Evolutionary conservation across 176 grass and related monocot species (phyloP).

Genomic region (Rhynchospora breviuscula): DNA sequence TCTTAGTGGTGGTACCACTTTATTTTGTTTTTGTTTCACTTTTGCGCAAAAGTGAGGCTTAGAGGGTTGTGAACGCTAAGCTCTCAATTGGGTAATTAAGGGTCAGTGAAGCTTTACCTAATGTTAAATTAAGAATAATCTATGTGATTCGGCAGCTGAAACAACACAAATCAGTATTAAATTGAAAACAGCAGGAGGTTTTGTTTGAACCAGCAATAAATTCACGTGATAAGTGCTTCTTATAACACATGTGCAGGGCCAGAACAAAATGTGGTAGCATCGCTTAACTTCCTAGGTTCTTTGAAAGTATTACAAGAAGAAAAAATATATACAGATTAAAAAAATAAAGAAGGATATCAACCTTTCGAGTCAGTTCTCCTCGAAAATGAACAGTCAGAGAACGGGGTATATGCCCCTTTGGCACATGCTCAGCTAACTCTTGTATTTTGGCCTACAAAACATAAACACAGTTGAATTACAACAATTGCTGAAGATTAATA

Average conservation of each 20-base stretch:
- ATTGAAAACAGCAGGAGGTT: neutral
- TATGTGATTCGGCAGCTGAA: neutral
- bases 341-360: slow-evolving; percentile 19
- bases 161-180: neutral
- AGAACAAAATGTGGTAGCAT: neutral
- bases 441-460: slow-evolving; percentile 82
- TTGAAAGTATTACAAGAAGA: neutral
- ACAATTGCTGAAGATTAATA: neutral
- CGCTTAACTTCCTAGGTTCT: neutral
- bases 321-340: neutral
- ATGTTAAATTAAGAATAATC: neutral
- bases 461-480: slow-evolving; percentile 18
- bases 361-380: slow-evolving; percentile 98
- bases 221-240: neutral
- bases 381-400: slow-evolving; percentile 88
- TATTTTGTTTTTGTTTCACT: neutral
- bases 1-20: neutral
- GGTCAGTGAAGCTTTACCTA: neutral
- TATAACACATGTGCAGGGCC: neutral
- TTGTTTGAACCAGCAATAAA: neutral
- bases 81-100: neutral
- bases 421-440: slow-evolving; percentile 96
- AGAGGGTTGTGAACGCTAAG: neutral
- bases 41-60: neutral
- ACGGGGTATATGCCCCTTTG: slow-evolving; percentile 97